Evolutionary conservation across 2,329 filamentous ascomycete species (phyloP).

Genomic region (Metarhizium guizhouense): DNA sequence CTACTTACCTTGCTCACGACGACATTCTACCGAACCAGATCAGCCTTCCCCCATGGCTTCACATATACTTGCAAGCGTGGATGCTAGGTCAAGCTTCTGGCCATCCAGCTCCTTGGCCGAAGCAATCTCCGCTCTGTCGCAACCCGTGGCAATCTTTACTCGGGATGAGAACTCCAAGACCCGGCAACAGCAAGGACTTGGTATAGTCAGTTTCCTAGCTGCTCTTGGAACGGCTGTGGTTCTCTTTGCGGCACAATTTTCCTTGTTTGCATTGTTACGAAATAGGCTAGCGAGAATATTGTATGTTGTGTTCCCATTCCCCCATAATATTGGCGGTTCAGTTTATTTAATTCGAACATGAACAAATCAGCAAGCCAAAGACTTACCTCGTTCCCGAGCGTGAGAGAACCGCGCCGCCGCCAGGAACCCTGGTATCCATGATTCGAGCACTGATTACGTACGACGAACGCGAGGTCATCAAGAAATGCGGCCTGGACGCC

Average conservation of each 20-base stretch:
- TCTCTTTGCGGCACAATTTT: slow-evolving; percentile 54
- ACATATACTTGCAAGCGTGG: background rate
- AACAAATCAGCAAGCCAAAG: slow-evolving; percentile 56
- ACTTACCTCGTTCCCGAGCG: slow-evolving; percentile 80
- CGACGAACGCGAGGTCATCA: slow-evolving; percentile 73
- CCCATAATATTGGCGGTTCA: slow-evolving; percentile 7
- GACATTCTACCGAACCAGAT: background rate
- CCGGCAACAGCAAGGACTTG: slow-evolving; percentile 34
- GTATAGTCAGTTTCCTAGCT: slow-evolving; percentile 45
- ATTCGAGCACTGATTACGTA: slow-evolving; percentile 55
- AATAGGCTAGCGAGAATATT: slow-evolving; percentile 77
- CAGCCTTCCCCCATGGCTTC: background rate
- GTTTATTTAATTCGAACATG: background rate
- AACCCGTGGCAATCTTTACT: background rate
- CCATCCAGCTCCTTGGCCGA: background rate
- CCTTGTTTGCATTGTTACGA: slow-evolving; percentile 67
- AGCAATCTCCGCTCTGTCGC: background rate
- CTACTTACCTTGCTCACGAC: background rate
- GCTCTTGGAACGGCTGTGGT: slow-evolving; percentile 54
- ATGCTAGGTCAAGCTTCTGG: background rate
- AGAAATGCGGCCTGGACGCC: slow-evolving; percentile 90
- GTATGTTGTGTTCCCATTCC: slow-evolving; percentile 34
- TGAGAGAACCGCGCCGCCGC: slow-evolving; percentile 71
- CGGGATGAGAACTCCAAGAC: slow-evolving; percentile 14
- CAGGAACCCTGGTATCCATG: slow-evolving; percentile 42